Evolutionary conservation across 495 filamentous ascomycete genomes (phyloP).

Genomic region (Penicillium nucicola): DNA sequence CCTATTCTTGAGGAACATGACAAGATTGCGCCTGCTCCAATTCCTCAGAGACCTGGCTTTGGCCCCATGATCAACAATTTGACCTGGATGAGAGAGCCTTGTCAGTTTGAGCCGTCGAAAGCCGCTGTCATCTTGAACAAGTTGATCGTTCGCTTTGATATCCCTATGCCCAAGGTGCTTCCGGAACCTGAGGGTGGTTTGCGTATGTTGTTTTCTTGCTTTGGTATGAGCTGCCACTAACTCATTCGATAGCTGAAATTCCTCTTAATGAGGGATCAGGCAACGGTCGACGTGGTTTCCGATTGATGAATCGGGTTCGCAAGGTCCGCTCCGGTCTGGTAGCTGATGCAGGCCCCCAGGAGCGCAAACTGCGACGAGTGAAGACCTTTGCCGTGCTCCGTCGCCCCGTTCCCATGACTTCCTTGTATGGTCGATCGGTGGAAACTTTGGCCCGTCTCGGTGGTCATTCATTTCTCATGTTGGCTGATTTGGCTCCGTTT

Average conservation of each 20-base stretch:
- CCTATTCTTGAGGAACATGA: constrained; percentile 2
- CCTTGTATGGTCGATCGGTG: constrained; percentile 58
- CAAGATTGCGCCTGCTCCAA: background rate
- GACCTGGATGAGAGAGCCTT: constrained; percentile 13
- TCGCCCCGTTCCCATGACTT: constrained; percentile 46
- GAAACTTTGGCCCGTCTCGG: constrained; percentile 68
- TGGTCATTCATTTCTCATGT: constrained; percentile 68
- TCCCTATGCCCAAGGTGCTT: constrained; percentile 11
- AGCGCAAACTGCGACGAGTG: constrained; percentile 48
- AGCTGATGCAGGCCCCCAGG: constrained; percentile 34
- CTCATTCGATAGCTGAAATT: background rate
- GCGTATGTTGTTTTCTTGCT: constrained; percentile 4
- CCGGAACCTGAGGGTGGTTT: background rate
- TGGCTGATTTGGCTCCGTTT: constrained; percentile 59
- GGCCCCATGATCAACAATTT: constrained; percentile 7
- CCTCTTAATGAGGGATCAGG: background rate
- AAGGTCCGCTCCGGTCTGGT: constrained; percentile 31
- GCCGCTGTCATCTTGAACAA: constrained; percentile 28
- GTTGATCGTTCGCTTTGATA: constrained; percentile 17
- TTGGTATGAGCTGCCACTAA: background rate
- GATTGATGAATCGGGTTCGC: constrained; percentile 29
- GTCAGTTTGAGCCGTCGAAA: constrained; percentile 15
- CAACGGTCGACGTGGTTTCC: constrained; percentile 7
- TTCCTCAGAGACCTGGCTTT: background rate
- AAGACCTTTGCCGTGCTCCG: constrained; percentile 36